A percentile compares a stretch with the other conserved stretches of the same genome.
phyloP scores from a whole-genome alignment of 2,329 filamentous ascomycete species.

The Arthrobotrys sinensis region DNA sequence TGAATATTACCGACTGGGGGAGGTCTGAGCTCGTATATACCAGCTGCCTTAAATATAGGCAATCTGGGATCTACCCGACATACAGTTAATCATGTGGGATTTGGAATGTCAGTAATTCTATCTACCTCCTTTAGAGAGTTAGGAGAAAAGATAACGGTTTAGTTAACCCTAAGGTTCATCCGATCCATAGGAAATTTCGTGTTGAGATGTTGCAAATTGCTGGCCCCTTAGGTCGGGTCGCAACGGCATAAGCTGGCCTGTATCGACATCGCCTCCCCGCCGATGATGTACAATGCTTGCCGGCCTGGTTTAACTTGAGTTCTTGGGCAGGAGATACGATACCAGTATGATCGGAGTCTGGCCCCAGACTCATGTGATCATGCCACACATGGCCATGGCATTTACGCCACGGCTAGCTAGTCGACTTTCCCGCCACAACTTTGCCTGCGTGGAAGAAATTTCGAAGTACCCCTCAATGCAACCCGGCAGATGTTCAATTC shows the following conservation, averaged over 20 bases:
- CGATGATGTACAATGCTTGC: no score
- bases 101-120: conserved; percentile 26
- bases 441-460: no score
- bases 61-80: conserved; percentile 32
- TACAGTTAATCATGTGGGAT: conserved; percentile 34
- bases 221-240: neutral
- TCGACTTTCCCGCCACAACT: no score
- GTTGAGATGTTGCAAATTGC: conserved; percentile 10
- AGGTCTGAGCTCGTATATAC: conserved; percentile 14
- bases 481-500: no score
- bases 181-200: conserved; percentile 5
- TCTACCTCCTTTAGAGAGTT: conserved; percentile 34
- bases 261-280: no score
- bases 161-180: conserved; percentile 1
- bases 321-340: no score
- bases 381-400: no score
- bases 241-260: neutral
- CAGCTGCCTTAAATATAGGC: conserved; percentile 44
- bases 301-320: no score
- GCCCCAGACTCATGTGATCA: no score
- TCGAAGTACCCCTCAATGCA: no score
- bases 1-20: conserved; percentile 29
- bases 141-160: conserved; percentile 9
- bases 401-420: no score
- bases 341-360: no score